These are phyloP conservation scores for Cordyceps farinosa DNA, from an alignment of 2,329 filamentous ascomycete species.

Conservation along the genomic window DNA sequence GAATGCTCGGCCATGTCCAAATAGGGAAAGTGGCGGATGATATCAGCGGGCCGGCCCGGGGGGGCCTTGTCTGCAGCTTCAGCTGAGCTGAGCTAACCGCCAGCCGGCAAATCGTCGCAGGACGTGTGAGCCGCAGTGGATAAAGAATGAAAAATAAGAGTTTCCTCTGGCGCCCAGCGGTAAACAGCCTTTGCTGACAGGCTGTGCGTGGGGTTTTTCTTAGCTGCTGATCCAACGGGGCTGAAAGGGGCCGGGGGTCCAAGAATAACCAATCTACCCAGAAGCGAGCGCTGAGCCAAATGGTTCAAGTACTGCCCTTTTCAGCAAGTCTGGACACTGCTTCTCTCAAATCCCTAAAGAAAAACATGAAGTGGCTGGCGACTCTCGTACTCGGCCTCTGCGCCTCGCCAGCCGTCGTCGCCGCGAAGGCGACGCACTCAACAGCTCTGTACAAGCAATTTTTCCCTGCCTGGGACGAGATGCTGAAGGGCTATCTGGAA, in stretches of 20 bases:
- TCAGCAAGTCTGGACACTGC: neutral
- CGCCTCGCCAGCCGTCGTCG: neutral
- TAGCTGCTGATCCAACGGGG: neutral
- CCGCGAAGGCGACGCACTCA: neutral
- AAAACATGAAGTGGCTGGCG: neutral
- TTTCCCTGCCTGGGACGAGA: conserved; percentile 2
- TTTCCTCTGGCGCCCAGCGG: neutral
- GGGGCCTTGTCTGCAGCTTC: neutral
- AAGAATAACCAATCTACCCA: neutral
- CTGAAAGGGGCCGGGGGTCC: neutral
- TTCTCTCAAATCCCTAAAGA: neutral
- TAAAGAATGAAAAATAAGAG: neutral
- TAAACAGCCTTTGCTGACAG: neutral
- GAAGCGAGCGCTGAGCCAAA: neutral
- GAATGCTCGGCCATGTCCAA: neutral
- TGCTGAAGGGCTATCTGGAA: neutral
- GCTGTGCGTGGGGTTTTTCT: neutral
- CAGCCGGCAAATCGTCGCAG: neutral
- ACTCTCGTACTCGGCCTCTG: neutral
- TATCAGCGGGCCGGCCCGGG: neutral
- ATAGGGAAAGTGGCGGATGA: neutral
- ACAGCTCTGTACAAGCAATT: conserved; percentile 7
- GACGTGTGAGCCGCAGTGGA: neutral
- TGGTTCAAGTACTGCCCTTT: neutral
- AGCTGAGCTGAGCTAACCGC: neutral